Evolutionary conservation across 352 stramenopile genomes (phyloP).

Genomic region (Globisporangium irregulare): DNA sequence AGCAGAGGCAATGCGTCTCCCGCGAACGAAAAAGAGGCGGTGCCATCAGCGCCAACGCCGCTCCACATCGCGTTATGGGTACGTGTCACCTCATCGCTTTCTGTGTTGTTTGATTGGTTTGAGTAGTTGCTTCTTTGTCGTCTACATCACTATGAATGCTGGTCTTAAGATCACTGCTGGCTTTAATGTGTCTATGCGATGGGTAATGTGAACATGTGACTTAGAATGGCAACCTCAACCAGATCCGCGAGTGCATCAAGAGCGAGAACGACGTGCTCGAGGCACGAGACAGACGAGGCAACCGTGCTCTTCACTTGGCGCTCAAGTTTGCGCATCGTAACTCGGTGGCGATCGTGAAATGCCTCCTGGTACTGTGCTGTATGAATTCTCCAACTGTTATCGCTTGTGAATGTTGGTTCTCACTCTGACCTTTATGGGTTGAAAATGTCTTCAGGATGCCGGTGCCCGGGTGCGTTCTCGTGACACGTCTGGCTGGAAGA

Average conservation of each 20-base stretch:
- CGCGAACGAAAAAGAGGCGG: neutral
- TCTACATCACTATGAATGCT: neutral
- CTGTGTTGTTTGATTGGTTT: neutral
- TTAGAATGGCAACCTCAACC: constrained; percentile 57
- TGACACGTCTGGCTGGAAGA: constrained; percentile 58
- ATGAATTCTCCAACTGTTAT: too few relatives aligned
- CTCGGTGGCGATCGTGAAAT: constrained; percentile 46
- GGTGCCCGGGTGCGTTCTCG: constrained; percentile 61
- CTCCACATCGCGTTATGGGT: constrained; percentile 70
- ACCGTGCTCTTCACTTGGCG: constrained; percentile 60
- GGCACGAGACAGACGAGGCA: constrained; percentile 47
- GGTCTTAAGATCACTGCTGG: neutral
- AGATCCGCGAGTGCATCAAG: constrained; percentile 41
- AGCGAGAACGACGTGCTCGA: constrained; percentile 36
- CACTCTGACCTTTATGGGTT: constrained; percentile 1
- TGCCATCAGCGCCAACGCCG: constrained; percentile 20
- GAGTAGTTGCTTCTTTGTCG: neutral
- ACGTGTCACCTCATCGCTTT: constrained; percentile 1
- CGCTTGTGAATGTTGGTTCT: neutral
- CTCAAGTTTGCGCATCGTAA: constrained; percentile 70
- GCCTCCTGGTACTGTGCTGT: constrained; percentile 35
- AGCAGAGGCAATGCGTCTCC: neutral
- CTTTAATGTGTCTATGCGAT: neutral
- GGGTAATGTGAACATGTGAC: neutral
- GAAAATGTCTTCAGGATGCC: constrained; percentile 29